Conservation (phyloP, 1,284 basidiomycete genomes). For the Uromyces viciae-fabae region DNA sequence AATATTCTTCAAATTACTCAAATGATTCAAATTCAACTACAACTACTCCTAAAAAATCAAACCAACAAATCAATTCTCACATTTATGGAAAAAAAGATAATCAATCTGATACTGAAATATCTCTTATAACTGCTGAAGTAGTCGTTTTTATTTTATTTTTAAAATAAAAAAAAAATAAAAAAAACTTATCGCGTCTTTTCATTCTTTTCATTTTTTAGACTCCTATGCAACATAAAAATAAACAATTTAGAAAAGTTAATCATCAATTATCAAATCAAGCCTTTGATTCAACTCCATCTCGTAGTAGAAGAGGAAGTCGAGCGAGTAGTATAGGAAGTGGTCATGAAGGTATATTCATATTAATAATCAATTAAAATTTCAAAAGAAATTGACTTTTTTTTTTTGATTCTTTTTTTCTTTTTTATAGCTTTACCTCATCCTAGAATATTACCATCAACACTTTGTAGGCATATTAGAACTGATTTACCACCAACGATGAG, state of each 20-base stretch:
- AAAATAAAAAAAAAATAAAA: slow-evolving; percentile 2
- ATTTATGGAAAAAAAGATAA: slow-evolving; percentile 24
- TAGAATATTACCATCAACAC: not conserved
- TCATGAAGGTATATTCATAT: slow-evolving; percentile 15
- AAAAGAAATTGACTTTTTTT: not conserved
- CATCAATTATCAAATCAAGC: not conserved
- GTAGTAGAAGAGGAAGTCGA: slow-evolving; percentile 18
- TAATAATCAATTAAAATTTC: not conserved
- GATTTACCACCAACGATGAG: slow-evolving; percentile 22
- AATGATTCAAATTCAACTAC: not conserved
- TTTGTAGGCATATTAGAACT: slow-evolving; percentile 20
- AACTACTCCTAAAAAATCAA: not conserved
- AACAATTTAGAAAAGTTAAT: slow-evolving; percentile 15
- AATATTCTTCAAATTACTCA: not conserved
- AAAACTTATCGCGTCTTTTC: not conserved
- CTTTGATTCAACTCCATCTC: not conserved
- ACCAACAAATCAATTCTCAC: slow-evolving; percentile 2
- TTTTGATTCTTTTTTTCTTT: not conserved
- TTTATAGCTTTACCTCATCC: slow-evolving; percentile 29
- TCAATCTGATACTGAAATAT: slow-evolving; percentile 17
- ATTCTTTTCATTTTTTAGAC: slow-evolving; percentile 6
- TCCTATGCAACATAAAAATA: slow-evolving; percentile 36
- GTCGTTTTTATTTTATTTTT: not conserved
- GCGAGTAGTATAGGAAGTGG: slow-evolving; percentile 41
- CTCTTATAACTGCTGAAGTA: slow-evolving; percentile 16